Conservation (phyloP, 371 early-diverging fungal species). For the Blakeslea trispora region DNA sequence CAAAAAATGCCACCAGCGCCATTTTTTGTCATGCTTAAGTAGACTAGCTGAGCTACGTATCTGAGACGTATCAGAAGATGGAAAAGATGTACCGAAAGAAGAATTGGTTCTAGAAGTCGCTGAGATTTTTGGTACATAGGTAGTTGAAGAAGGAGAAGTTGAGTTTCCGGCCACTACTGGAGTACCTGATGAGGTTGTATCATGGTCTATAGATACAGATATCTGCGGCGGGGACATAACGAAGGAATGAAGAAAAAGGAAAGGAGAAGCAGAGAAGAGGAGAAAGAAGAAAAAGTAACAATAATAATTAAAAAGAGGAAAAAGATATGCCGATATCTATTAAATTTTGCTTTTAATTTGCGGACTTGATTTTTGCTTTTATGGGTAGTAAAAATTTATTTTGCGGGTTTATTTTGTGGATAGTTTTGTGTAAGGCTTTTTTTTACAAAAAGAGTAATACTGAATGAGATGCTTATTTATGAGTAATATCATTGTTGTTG, state of each 20-base stretch:
- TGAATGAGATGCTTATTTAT: too few relatives aligned
- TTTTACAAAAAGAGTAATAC: too few relatives aligned
- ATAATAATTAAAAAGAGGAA: too few relatives aligned
- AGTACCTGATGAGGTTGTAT: neutral
- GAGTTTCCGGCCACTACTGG: neutral
- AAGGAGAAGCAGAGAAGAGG: neutral
- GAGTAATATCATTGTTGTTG: too few relatives aligned
- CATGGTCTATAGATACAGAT: neutral
- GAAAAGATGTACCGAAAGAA: neutral
- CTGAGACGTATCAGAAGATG: neutral
- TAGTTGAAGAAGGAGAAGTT: neutral
- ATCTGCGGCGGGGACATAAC: neutral
- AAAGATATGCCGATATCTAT: too few relatives aligned
- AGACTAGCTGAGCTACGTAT: neutral
- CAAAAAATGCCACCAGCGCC: constrained; percentile 61
- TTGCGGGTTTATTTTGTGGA: too few relatives aligned
- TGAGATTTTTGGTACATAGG: neutral
- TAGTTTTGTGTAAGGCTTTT: too few relatives aligned
- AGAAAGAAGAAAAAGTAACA: neutral
- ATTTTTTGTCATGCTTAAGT: constrained; percentile 28
- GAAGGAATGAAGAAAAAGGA: constrained; percentile 2
- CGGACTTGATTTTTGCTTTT: too few relatives aligned
- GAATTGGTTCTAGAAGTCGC: neutral
- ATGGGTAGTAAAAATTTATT: too few relatives aligned
- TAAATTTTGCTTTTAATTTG: too few relatives aligned